Percentiles rank a stretch among this genome's conserved stretches.
phyloP scores from a whole-genome alignment of 148 eudicot species.

The Beta vulgaris region DNA sequence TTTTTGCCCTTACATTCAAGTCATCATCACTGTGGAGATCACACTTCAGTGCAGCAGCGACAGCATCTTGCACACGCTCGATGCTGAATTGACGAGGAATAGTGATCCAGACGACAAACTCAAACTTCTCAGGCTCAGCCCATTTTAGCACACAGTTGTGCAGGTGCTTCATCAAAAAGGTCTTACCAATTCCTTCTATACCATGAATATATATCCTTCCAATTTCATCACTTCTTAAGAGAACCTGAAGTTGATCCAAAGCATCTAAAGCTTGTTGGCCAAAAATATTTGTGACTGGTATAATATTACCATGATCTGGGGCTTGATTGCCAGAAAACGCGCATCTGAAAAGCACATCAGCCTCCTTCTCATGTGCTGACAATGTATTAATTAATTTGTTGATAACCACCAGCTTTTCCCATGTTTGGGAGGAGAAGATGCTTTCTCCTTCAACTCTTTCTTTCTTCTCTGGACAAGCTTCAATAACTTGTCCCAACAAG shows the following conservation, averaged over 20 bases:
- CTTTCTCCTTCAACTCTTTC: neutral
- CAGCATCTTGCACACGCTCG: constrained; percentile 16
- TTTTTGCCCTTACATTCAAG: neutral
- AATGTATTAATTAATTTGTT: neutral
- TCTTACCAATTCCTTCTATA: constrained; percentile 20
- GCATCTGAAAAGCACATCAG: neutral
- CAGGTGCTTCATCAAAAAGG: constrained; percentile 25
- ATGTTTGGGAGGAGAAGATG: neutral
- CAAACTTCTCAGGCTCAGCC: constrained; percentile 9
- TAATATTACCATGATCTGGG: constrained; percentile 4
- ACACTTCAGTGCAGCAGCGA: constrained; percentile 21
- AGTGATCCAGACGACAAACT: constrained; percentile 17
- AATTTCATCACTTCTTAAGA: neutral
- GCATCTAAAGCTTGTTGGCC: constrained; percentile 7
- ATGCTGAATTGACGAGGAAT: constrained; percentile 12
- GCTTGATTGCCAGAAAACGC: neutral
- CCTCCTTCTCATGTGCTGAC: constrained; percentile 4
- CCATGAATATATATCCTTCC: constrained; percentile 23
- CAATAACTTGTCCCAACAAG: neutral
- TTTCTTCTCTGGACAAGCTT: neutral
- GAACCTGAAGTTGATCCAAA: constrained; percentile 8
- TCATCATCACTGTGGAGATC: constrained; percentile 5
- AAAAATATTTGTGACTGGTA: neutral
- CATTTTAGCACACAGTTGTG: constrained; percentile 4
- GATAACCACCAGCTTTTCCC: no score